phyloP scores from a whole-genome alignment of 2,329 filamentous ascomycete species.

The Bipolaris cookei region DNA sequence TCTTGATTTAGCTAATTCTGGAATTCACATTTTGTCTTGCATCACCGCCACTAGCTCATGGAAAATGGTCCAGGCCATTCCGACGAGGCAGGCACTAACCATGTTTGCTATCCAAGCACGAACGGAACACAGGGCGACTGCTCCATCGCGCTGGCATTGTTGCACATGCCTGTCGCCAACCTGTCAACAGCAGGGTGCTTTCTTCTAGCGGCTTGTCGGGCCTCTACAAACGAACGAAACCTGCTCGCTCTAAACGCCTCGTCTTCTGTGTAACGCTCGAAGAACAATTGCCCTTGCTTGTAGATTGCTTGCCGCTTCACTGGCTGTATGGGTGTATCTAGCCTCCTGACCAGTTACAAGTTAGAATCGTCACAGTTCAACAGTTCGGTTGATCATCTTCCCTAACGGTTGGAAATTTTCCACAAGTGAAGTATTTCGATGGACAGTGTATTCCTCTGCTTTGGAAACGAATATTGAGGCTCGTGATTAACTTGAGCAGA shows the following conservation, averaged over 20 bases:
- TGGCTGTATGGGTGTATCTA: neutral
- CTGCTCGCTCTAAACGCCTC: neutral
- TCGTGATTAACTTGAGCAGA: slow-evolving; percentile 3
- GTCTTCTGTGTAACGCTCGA: neutral
- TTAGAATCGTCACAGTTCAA: neutral
- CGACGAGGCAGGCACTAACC: neutral
- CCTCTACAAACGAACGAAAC: neutral
- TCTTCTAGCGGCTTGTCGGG: neutral
- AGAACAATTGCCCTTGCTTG: neutral
- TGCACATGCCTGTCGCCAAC: neutral
- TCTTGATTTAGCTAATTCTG: neutral
- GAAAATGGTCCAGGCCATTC: neutral
- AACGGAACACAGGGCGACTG: neutral
- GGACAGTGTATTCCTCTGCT: neutral
- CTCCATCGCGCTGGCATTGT: neutral
- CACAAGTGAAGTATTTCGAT: neutral
- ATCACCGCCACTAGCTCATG: neutral
- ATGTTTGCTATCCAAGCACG: slow-evolving; percentile 5
- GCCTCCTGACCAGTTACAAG: neutral
- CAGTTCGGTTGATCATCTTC: neutral
- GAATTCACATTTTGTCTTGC: neutral
- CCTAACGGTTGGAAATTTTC: neutral
- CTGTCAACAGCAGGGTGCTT: neutral
- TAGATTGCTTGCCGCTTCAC: neutral
- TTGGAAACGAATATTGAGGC: neutral